Conservation (phyloP, 257 asterid species). For the Verbena officinalis region DNA sequence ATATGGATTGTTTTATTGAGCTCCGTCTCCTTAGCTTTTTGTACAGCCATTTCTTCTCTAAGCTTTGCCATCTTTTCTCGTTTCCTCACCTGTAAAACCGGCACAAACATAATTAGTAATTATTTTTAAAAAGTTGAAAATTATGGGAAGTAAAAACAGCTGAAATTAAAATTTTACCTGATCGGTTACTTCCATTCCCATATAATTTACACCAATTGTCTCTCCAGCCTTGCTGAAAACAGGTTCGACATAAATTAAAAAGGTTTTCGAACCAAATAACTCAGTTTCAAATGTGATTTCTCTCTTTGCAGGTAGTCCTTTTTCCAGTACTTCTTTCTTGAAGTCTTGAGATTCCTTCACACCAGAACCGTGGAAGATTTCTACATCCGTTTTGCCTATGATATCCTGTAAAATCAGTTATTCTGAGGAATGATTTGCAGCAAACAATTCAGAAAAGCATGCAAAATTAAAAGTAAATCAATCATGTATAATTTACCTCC, state of each 20-base stretch:
- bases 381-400: conserved; percentile 75
- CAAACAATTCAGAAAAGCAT: neutral
- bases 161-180: conserved; percentile 44
- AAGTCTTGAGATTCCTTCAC: conserved; percentile 82
- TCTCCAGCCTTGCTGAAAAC: conserved; percentile 76
- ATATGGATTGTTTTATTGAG: conserved; percentile 74
- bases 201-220: conserved; percentile 72
- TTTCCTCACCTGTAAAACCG: conserved; percentile 50
- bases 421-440: neutral
- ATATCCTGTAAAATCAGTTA: conserved; percentile 55
- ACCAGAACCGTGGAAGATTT: conserved; percentile 67
- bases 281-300: conserved; percentile 74
- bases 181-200: conserved; percentile 85
- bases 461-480: neutral
- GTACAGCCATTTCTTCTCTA: conserved; percentile 77
- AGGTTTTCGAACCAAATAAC: conserved; percentile 67
- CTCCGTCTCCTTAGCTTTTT: conserved; percentile 73
- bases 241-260: conserved; percentile 69
- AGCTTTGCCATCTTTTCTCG: conserved; percentile 71
- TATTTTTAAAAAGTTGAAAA: neutral
- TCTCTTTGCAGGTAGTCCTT: conserved; percentile 68
- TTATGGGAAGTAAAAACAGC: neutral
- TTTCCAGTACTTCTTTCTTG: conserved; percentile 68
- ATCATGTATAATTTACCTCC: conserved; percentile 45
- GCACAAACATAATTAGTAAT: neutral